Evolutionary conservation across 345 rosid species (phyloP), one percentile per base, ranked within the genome.

Genomic region (Ceriops decandra): DNA sequence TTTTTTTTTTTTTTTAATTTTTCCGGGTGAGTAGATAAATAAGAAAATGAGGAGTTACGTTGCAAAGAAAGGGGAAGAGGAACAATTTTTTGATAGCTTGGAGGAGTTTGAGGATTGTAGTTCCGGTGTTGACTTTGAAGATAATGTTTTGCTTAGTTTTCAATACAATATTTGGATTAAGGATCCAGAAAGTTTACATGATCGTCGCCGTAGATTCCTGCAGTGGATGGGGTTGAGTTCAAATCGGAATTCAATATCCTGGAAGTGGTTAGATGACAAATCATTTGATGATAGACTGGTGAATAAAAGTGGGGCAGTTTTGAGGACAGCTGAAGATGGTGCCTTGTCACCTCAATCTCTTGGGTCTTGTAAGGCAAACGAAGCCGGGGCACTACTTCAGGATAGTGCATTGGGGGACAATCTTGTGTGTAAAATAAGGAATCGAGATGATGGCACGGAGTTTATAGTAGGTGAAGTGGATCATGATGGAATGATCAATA

Each of bases 61-160:
- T 9, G 84, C 67, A 58, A 84, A 77, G 70, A 82, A 76, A 42
- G 86, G 77, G 8, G 85, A 77, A 27, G 87, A 80, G 6, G 87
- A 80, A 15, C 69, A 61, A 28, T 88, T 85, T 73, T 81, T 82
- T 52, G 95, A 90, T 77, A 86, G 85, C 59, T 79, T 78, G 2
- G 92, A 87, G 79, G 90, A 85, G 78, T 72, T 68, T 60, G 87
- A 84, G 38, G 73, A 73, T 2, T 76, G 72, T 71, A 67, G 75
- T 73, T 68, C 75, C n/a, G 49, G 66, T 35, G 69, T 58, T 60
- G 78, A 68, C n/a, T 22, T 53, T 64, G 62, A 49, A 24, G 66
- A 72, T 58, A 32, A 64, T 68, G 64, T 56, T 22, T 57, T 62
- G 36, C 31, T 42, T 46, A 56, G 71, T 76, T 74, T 77, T 58